These are phyloP conservation scores for Dioscorea cayenensis DNA, from an alignment of 116 monocot genomes.

Conservation along the genomic window DNA sequence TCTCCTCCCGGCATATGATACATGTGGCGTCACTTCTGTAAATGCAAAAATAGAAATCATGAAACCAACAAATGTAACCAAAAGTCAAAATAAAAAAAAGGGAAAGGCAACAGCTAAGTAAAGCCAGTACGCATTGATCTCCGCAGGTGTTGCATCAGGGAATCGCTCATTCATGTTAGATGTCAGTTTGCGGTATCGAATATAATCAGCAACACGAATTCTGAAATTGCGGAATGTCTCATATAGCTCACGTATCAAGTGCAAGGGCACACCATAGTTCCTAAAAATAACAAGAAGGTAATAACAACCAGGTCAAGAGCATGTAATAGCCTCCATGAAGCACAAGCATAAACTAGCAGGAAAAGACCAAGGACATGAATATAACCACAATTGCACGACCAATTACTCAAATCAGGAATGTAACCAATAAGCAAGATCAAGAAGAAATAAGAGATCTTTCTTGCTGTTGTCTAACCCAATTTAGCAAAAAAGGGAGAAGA, in stretches of 20 bases:
- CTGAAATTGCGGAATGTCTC: constrained; percentile 93
- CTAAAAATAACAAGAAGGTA: constrained; percentile 5
- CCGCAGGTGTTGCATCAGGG: constrained; percentile 86
- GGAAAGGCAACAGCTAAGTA: not conserved
- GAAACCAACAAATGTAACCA: not conserved
- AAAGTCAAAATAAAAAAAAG: not conserved
- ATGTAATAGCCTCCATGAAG: not conserved
- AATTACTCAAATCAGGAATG: not conserved
- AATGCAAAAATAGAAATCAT: constrained; percentile 5
- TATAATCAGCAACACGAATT: constrained; percentile 73
- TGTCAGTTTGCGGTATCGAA: constrained; percentile 81
- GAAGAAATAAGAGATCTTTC: not conserved
- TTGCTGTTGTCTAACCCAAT: no score
- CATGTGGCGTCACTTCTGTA: constrained; percentile 94
- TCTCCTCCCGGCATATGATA: constrained; percentile 97
- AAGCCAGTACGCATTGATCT: constrained; percentile 59
- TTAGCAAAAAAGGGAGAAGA: not conserved
- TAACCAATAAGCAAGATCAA: not conserved
- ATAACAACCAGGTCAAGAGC: not conserved
- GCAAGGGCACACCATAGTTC: constrained; percentile 81
- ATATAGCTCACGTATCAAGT: constrained; percentile 96
- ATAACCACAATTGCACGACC: not conserved
- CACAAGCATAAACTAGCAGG: not conserved
- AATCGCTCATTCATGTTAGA: constrained; percentile 97
- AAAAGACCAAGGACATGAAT: not conserved